phyloP scores from a whole-genome alignment of 768 basidiomycete species.

The Lentinula sp. region DNA sequence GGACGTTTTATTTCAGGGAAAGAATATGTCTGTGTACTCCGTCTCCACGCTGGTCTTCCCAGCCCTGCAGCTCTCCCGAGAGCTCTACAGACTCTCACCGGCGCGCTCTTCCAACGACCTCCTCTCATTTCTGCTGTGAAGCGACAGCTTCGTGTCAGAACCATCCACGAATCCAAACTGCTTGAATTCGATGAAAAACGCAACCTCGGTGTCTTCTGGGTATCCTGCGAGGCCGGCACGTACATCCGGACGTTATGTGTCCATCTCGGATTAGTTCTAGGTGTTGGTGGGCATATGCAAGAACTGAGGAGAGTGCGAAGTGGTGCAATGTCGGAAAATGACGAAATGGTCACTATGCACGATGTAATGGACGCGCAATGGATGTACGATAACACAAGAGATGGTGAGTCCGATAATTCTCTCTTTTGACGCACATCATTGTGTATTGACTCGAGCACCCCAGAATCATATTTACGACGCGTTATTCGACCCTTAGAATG shows the following conservation, averaged over 20 bases:
- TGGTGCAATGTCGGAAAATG: slow-evolving; percentile 96
- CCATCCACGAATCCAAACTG: slow-evolving; percentile 93
- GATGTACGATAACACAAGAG: slow-evolving; percentile 95
- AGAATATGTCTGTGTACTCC: slow-evolving; percentile 96
- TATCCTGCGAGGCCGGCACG: slow-evolving; percentile 97
- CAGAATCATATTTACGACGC: slow-evolving; percentile 94
- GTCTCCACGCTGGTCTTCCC: slow-evolving; percentile 79
- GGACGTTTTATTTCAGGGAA: slow-evolving; percentile 53
- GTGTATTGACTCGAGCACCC: background rate
- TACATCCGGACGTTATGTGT: slow-evolving; percentile 96
- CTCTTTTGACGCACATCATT: background rate
- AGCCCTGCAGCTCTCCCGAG: slow-evolving; percentile 85
- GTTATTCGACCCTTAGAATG: slow-evolving; percentile 93
- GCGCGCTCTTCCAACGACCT: slow-evolving; percentile 97
- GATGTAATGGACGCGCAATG: slow-evolving; percentile 99
- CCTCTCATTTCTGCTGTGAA: slow-evolving; percentile 99
- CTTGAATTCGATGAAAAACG: slow-evolving; percentile 97
- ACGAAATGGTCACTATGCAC: slow-evolving; percentile 99
- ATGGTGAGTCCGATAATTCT: slow-evolving; percentile 54
- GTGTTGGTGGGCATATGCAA: slow-evolving; percentile 99
- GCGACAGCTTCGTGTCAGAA: slow-evolving; percentile 93
- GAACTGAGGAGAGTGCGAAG: slow-evolving; percentile 91
- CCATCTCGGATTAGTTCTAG: slow-evolving; percentile 88
- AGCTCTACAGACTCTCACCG: slow-evolving; percentile 93
- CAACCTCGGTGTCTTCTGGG: slow-evolving; percentile 97